Evolutionary conservation across 257 asterid genomes (phyloP), one percentile per base, ranked within the genome.

Genomic region (Linderniella brevidens): DNA sequence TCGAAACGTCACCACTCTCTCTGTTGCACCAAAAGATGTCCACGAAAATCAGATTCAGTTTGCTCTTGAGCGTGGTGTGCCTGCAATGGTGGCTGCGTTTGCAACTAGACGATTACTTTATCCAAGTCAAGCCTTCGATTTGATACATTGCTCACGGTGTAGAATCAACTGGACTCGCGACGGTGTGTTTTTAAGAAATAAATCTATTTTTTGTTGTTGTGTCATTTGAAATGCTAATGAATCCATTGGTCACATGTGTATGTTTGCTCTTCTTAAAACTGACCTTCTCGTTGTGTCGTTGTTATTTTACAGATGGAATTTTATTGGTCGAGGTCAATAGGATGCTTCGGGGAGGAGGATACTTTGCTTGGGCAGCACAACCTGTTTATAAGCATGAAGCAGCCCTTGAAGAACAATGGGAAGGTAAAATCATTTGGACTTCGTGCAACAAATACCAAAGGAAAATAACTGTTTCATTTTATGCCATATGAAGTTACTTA

Each of bases 91-190:
- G 35, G 77, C 95, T 4, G 92, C 95, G 56, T 80, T 88, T 56
- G 76, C 92, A 17, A 78, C 97, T 0, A 65, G 64, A 37, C 83
- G 93, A 17, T 66, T 88, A 54, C 76, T 76, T 54, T 78, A 78
- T 63, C 92, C 97, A 4, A 88, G 97, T 72, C 97, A 88, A 66
- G 93, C 94, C 32, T 88, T 84, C 72, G 97, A 88, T 53, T 56
- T 88, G 66, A 61, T 88, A 50, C 97, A 88, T 56, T 83, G 95
- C 69, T 88, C 97, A 53, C 76, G 97, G 67, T 88, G 93, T 52
- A 72, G 93, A 65, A 74, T 88, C 75, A 80, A 88, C 78, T 88
- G 97, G 97, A 88, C 95, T 54, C 81, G 93, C 13, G 93, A 88
- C 66, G 95, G 95, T 88, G 76, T 58, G 79, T 48, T 13, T 50